Percentiles rank a stretch among this genome's conserved stretches.
These are phyloP conservation scores for Cucumis melo DNA, from an alignment of 306 rosid genomes.

Conservation along the genomic window DNA sequence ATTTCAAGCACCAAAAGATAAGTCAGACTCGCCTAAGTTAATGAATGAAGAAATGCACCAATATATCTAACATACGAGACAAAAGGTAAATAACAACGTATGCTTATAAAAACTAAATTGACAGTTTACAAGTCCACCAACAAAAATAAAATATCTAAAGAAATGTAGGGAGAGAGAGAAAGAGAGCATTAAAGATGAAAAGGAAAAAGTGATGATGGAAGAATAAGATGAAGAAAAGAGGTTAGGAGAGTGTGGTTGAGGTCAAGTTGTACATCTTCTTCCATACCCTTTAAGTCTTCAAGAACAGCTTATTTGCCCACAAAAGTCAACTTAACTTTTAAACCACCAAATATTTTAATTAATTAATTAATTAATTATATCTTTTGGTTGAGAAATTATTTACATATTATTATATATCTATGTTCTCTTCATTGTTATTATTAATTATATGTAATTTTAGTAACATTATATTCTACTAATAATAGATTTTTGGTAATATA, in stretches of 20 bases:
- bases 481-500: too few species aligned
- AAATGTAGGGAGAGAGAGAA: background rate
- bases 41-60: too few species aligned
- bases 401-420: background rate
- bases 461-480: too few species aligned
- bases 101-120: too few species aligned
- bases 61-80: too few species aligned
- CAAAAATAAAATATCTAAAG: background rate
- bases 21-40: too few species aligned
- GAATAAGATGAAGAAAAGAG: background rate
- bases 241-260: background rate
- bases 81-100: too few species aligned
- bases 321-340: background rate
- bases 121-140: too few species aligned
- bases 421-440: too few species aligned
- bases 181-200: background rate
- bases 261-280: background rate
- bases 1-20: too few species aligned
- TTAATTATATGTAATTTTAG: too few species aligned
- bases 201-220: background rate
- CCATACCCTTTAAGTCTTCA: background rate
- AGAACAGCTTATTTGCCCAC: background rate
- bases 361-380: background rate
- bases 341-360: background rate
- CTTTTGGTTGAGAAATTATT: background rate